These are phyloP conservation scores for Albifimbria verrucaria DNA, from an alignment of 2,329 filamentous ascomycete species.

Conservation along the genomic window DNA sequence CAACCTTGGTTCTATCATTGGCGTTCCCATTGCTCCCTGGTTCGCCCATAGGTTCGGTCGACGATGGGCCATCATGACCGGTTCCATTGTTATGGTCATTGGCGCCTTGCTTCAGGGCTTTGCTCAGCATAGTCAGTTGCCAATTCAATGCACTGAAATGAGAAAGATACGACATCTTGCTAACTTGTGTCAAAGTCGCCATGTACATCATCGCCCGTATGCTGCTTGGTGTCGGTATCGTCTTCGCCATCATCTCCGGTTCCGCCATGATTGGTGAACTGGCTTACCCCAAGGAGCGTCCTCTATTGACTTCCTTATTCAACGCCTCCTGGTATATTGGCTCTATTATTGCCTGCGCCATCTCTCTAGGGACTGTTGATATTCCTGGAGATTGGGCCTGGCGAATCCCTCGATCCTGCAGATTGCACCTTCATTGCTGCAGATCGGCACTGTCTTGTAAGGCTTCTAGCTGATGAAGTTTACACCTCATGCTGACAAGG, in stretches of 20 bases:
- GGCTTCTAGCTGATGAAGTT: not conserved
- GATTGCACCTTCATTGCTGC: slow-evolving; percentile 37
- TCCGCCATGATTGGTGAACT: slow-evolving; percentile 59
- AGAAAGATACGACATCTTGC: not conserved
- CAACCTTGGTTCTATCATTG: slow-evolving; percentile 55
- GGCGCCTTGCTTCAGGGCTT: slow-evolving; percentile 54
- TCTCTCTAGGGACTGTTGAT: slow-evolving; percentile 45
- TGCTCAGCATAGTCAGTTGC: slow-evolving; percentile 38
- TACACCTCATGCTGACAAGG: not conserved
- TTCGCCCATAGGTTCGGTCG: slow-evolving; percentile 54
- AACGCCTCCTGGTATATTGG: slow-evolving; percentile 57
- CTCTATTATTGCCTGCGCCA: slow-evolving; percentile 44
- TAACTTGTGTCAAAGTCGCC: slow-evolving; percentile 18
- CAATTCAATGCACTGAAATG: not conserved
- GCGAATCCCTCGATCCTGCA: slow-evolving; percentile 45
- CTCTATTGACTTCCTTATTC: slow-evolving; percentile 54
- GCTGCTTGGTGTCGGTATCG: slow-evolving; percentile 58
- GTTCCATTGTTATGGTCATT: slow-evolving; percentile 50
- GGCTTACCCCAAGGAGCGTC: slow-evolving; percentile 57
- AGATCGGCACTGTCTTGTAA: slow-evolving; percentile 35
- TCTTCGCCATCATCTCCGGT: slow-evolving; percentile 56
- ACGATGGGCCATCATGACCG: slow-evolving; percentile 54
- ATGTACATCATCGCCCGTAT: slow-evolving; percentile 61
- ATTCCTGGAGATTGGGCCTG: slow-evolving; percentile 37
- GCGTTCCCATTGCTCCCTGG: slow-evolving; percentile 54